phyloP scores from a whole-genome alignment of 139 green algal genomes.

The Edaphochlamys debaryana region DNA sequence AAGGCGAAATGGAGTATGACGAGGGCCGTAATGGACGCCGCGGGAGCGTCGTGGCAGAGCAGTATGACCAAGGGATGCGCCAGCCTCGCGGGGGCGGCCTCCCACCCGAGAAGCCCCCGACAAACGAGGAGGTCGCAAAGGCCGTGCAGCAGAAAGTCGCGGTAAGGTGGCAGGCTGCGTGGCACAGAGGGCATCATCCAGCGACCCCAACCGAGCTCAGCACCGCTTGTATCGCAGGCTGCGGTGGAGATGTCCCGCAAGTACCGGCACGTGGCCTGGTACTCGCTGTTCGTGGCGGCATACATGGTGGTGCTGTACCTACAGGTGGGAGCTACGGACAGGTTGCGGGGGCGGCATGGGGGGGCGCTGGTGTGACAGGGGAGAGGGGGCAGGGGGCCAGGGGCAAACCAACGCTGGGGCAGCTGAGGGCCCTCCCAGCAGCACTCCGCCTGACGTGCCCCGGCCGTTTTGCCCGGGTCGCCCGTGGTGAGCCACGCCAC shows the following conservation, averaged over 20 bases:
- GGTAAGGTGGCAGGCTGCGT: too few relatives aligned
- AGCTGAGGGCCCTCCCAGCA: too few relatives aligned
- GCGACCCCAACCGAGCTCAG: too few relatives aligned
- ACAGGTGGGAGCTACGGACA: too few relatives aligned
- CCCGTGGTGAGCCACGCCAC: too few relatives aligned
- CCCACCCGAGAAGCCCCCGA: slow-evolving; percentile 51
- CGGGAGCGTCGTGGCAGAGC: slow-evolving; percentile 49
- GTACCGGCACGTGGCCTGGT: slow-evolving; percentile 74
- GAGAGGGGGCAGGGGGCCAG: background rate
- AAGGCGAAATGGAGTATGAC: too few relatives aligned
- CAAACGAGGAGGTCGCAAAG: slow-evolving; percentile 71
- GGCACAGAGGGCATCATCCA: too few relatives aligned
- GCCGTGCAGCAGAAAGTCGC: slow-evolving; percentile 73
- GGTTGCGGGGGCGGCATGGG: too few relatives aligned
- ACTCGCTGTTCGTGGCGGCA: slow-evolving; percentile 73
- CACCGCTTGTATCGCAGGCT: too few relatives aligned
- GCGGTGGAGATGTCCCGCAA: slow-evolving; percentile 72
- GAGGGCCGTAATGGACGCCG: slow-evolving; percentile 27
- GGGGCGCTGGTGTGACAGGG: background rate
- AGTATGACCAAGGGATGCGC: slow-evolving; percentile 51
- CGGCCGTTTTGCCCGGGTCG: too few relatives aligned
- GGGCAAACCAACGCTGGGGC: too few relatives aligned
- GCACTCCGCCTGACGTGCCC: too few relatives aligned
- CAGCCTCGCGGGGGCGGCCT: slow-evolving; percentile 36
- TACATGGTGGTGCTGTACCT: slow-evolving; percentile 82